Evolutionary conservation across 2,329 filamentous ascomycete species (phyloP).

Genomic region (Fusarium cicatricum): DNA sequence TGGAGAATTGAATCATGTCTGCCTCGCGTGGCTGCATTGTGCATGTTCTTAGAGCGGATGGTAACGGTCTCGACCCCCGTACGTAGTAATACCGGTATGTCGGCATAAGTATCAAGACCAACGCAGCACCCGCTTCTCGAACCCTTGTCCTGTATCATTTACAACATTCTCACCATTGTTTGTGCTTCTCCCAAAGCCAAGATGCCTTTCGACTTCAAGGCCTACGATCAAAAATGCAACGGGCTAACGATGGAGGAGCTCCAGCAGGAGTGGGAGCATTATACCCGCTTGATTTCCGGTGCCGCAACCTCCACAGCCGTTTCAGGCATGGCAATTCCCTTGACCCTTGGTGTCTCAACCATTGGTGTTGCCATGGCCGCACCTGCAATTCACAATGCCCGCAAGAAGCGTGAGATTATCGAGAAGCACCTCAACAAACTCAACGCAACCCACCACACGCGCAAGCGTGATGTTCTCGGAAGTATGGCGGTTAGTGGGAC

Average conservation of each 20-base stretch:
- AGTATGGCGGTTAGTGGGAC: conserved; percentile 51
- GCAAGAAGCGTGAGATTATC: conserved; percentile 53
- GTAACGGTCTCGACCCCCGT: background rate
- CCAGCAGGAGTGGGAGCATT: conserved; percentile 54
- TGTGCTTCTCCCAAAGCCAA: background rate
- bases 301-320: conserved; percentile 52
- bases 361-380: conserved; percentile 51
- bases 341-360: conserved; percentile 50
- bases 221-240: conserved; percentile 50
- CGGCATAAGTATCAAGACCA: background rate
- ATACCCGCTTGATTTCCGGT: conserved; percentile 51
- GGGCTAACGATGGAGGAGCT: conserved; percentile 48
- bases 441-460: conserved; percentile 47
- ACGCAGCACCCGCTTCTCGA: background rate
- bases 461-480: conserved; percentile 52
- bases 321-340: conserved; percentile 49
- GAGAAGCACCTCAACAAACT: conserved; percentile 48
- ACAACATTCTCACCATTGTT: background rate
- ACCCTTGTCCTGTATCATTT: background rate
- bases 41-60: background rate
- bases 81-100: too few species aligned
- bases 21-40: conserved; percentile 18
- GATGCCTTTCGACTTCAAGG: conserved; percentile 54
- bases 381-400: conserved; percentile 52
- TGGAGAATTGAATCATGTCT: background rate